Conservation (phyloP, 495 filamentous ascomycete genomes). For the Tuber calosporum region DNA sequence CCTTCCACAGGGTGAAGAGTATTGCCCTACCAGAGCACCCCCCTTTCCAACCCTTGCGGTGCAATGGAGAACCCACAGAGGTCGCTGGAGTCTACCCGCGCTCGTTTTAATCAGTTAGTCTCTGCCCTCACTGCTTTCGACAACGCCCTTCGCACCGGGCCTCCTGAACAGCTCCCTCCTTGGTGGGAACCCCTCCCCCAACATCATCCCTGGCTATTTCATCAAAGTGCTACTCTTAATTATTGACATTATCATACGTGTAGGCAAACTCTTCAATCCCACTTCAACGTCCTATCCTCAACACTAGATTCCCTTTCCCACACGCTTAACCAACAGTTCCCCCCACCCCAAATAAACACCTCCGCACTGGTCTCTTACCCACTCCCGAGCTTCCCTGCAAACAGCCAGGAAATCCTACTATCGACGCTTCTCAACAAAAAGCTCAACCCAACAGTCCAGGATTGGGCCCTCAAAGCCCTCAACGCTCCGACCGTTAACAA, state of each 20-base stretch:
- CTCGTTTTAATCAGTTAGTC: conserved; percentile 55
- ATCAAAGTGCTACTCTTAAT: conserved; percentile 11
- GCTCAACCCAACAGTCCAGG: conserved; percentile 54
- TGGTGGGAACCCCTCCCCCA: conserved; percentile 46
- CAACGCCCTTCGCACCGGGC: conserved; percentile 47
- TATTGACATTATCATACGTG: background rate
- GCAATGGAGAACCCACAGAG: conserved; percentile 43
- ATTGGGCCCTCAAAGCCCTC: conserved; percentile 53
- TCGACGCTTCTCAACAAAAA: conserved; percentile 58
- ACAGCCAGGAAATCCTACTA: conserved; percentile 50
- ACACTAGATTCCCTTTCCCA: conserved; percentile 54
- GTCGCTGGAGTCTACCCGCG: conserved; percentile 56
- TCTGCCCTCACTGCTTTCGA: conserved; percentile 53
- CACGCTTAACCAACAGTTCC: conserved; percentile 52
- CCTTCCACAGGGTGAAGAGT: too few species aligned
- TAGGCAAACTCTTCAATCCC: conserved; percentile 32
- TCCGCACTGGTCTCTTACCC: conserved; percentile 54
- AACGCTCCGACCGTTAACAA: conserved; percentile 16
- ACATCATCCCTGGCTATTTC: background rate
- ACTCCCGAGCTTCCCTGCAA: conserved; percentile 54
- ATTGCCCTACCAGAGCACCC: too few species aligned
- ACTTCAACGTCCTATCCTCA: conserved; percentile 38
- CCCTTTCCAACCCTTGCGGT: background rate
- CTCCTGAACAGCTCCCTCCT: conserved; percentile 52
- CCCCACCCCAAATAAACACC: conserved; percentile 44